A percentile compares a stretch with the other conserved stretches of the same genome.
These are phyloP conservation scores for Taphrina deformans DNA, from an alignment of 1,139 yeast genomes.

Conservation along the genomic window DNA sequence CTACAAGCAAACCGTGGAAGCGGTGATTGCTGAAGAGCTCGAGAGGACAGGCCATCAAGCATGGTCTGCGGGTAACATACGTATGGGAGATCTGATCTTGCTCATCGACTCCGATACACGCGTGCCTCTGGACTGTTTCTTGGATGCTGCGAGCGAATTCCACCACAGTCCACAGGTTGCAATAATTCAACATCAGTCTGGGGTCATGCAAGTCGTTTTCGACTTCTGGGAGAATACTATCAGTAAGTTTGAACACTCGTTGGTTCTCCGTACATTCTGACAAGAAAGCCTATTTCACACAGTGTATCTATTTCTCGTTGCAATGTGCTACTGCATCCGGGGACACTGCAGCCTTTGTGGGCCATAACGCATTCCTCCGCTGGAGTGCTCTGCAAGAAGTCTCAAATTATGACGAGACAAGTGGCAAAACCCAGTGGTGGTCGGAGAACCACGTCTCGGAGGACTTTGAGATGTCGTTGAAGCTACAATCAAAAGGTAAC, in stretches of 20 bases:
- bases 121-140: constrained; percentile 37
- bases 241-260: constrained; percentile 25
- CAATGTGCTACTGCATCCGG: constrained; percentile 38
- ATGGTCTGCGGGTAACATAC: constrained; percentile 37
- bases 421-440: constrained; percentile 38
- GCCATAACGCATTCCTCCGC: constrained; percentile 38
- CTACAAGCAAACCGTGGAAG: constrained; percentile 29
- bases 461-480: constrained; percentile 38
- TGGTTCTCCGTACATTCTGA: constrained; percentile 31
- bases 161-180: constrained; percentile 37
- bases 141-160: constrained; percentile 39
- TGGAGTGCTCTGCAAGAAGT: constrained; percentile 37
- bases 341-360: constrained; percentile 38
- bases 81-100: constrained; percentile 38
- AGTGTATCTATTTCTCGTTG: constrained; percentile 37
- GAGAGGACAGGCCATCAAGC: constrained; percentile 31
- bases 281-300: constrained; percentile 37
- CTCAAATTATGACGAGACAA: constrained; percentile 31
- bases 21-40: constrained; percentile 6
- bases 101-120: constrained; percentile 39
- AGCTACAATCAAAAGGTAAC: constrained; percentile 34
- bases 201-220: constrained; percentile 37
- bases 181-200: constrained; percentile 37
- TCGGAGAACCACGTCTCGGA: constrained; percentile 38
- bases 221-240: constrained; percentile 38